Conservation (phyloP, 495 filamentous ascomycete species). For the Cudoniella acicularis region DNA sequence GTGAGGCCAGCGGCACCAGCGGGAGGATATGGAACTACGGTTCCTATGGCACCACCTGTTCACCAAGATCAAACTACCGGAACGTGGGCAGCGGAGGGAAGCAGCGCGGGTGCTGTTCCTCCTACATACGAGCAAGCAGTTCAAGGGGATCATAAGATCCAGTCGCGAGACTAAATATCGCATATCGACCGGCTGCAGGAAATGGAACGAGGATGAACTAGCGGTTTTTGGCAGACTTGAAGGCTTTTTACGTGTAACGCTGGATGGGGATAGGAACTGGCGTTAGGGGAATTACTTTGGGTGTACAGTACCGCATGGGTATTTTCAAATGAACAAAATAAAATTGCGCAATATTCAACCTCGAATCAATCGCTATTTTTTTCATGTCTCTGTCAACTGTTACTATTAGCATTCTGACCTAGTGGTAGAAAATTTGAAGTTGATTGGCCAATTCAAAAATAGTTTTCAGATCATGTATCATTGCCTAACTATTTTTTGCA, state of each 20-base stretch:
- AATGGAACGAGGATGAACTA: not conserved
- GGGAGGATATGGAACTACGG: not conserved
- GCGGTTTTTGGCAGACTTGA: not conserved
- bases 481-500: no score
- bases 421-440: no score
- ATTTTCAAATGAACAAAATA: not conserved
- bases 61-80: slow-evolving; percentile 23
- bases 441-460: no score
- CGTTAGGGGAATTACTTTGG: slow-evolving; percentile 7
- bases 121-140: slow-evolving; percentile 39
- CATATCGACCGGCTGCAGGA: no score
- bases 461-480: no score
- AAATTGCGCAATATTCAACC: no score
- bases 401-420: no score
- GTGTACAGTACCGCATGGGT: not conserved
- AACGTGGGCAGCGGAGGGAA: slow-evolving; percentile 24
- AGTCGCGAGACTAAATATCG: slow-evolving; percentile 57
- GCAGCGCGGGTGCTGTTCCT: slow-evolving; percentile 21
- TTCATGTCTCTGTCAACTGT: no score
- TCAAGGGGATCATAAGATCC: slow-evolving; percentile 84
- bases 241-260: not conserved
- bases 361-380: no score
- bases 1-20: not conserved
- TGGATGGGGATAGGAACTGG: not conserved
- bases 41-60: slow-evolving; percentile 22